Base-by-base conservation (phyloP, 176 grass and related monocot genomes). In the Tillandsia leiboldiana region DNA sequence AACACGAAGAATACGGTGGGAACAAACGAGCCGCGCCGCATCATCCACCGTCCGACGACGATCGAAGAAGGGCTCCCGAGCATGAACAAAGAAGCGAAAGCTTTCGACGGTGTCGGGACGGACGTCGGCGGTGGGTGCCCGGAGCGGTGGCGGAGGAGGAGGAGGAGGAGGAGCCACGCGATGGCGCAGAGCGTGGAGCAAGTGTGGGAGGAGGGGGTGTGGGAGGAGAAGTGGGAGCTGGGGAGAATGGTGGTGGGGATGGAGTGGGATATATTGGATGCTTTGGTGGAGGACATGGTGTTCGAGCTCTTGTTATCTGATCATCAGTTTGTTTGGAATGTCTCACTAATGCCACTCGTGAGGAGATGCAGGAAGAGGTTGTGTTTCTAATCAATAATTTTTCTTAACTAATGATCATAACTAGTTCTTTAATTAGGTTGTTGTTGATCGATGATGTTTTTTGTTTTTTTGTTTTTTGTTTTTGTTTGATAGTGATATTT, bases 361-460 rank as follows among this genome's bases (percentile, higher is more conserved):
- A 64, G 50, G 72, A 66, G 79, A 64, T 96, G 88, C 72, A 84
- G 86, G 65, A 96, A 87, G 81, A 68, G 78, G 47, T 13, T 96
- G 59, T 66, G 67, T 68, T 91, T 96, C 72, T 91, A 84, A 76
- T 1, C 3, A n/a, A 15, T 53, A 53, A 11, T 49, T 20, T 61
- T 7, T n/a, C 14, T 9, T 61, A 61, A 23, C 13, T 56, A 56
- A 42, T 42, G 33, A 24, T 24, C 24, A 24, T 24, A 24, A 24
- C 1, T 24, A 24, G 24, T 24, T 20, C 20, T 20, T 20, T 24
- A 24, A 1, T 24, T 24, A 24, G 24, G 24, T 24, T 24, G 24
- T 24, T 24, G 24, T 24, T 24, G 24, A n/a, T n/a, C n/a, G n/a
- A 24, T 24, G 24, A 24, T 24, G 24, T 24, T 1, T 24, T 24